These are phyloP conservation scores for Platanthera zijinensis DNA, from an alignment of 106 monocot genomes.

Conservation along the genomic window DNA sequence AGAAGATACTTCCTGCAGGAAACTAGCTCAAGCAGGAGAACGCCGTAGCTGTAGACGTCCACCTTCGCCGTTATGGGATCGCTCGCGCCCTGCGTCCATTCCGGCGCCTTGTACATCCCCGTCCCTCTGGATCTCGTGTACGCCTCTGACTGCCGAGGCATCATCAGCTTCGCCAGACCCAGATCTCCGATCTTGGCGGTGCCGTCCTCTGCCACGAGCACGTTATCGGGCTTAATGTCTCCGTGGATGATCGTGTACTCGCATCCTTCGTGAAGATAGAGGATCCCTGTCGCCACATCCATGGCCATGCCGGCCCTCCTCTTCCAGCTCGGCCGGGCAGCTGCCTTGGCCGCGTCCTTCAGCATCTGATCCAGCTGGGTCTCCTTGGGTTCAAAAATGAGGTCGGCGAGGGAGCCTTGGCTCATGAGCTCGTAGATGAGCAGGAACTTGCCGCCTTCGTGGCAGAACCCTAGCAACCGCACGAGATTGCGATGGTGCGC, in stretches of 20 bases:
- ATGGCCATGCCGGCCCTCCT: slow-evolving; percentile 20
- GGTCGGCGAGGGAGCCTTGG: slow-evolving; percentile 23
- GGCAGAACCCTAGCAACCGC: slow-evolving; percentile 29
- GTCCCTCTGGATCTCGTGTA: slow-evolving; percentile 37
- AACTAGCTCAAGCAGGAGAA: slow-evolving; percentile 32
- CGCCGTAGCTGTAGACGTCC: slow-evolving; percentile 54
- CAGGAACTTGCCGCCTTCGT: slow-evolving; percentile 21
- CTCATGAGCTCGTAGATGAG: slow-evolving; percentile 34
- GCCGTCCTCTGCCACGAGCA: slow-evolving; percentile 19
- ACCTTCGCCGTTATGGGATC: slow-evolving; percentile 27
- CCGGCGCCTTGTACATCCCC: slow-evolving; percentile 30
- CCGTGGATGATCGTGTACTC: slow-evolving; percentile 26
- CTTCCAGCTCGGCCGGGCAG: slow-evolving; percentile 21
- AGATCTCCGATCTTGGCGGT: slow-evolving; percentile 28
- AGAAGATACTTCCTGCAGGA: slow-evolving; percentile 22
- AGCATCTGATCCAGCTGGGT: no score
- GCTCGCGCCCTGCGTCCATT: slow-evolving; percentile 19
- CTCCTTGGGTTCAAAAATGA: not conserved
- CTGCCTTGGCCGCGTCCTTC: no score
- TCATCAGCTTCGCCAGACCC: slow-evolving; percentile 30
- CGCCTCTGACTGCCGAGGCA: slow-evolving; percentile 3
- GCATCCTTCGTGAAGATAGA: slow-evolving; percentile 40
- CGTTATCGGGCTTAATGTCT: slow-evolving; percentile 46
- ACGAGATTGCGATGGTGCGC: slow-evolving; percentile 44
- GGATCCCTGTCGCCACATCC: slow-evolving; percentile 24